A percentile compares a stretch with the other conserved stretches of the same genome.
These are phyloP conservation scores for Lactifluus volemus DNA, from an alignment of 768 basidiomycete species.

Conservation along the genomic window DNA sequence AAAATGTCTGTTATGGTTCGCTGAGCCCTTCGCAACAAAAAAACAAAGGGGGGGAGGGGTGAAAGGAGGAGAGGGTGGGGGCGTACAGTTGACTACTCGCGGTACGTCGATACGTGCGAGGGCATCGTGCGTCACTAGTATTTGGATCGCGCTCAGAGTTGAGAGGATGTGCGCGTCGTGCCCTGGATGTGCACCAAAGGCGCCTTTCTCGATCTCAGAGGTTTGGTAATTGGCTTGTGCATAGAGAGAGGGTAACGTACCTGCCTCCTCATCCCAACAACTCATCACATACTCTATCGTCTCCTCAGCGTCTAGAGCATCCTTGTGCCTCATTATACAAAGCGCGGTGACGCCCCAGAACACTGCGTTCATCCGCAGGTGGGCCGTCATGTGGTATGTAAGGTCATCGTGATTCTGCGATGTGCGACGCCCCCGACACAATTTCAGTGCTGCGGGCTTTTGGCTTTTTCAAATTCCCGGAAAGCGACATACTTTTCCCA, in stretches of 20 bases:
- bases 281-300: conserved; percentile 86
- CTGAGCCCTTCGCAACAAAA: neutral
- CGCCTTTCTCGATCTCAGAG: conserved; percentile 43
- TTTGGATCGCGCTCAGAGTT: conserved; percentile 89
- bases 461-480: neutral
- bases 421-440: too few relatives aligned
- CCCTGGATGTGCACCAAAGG: conserved; percentile 83
- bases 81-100: conserved; percentile 67
- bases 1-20: neutral
- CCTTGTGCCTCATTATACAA: conserved; percentile 65
- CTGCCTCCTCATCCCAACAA: conserved; percentile 92
- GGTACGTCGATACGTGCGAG: conserved; percentile 61
- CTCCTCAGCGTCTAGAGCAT: conserved; percentile 74
- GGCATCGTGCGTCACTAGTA: conserved; percentile 78
- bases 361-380: conserved; percentile 89
- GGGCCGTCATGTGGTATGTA: conserved; percentile 82
- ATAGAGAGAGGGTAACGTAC: conserved; percentile 29
- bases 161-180: conserved; percentile 88
- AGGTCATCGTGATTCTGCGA: conserved; percentile 75
- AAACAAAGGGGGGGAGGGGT: neutral
- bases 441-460: neutral
- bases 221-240: neutral
- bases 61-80: neutral
- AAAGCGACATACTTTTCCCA: conserved; percentile 45
- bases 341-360: conserved; percentile 95